These are phyloP conservation scores for Echinochloa phyllopogon DNA, from an alignment of 176 grass and related monocot species.

Conservation along the genomic window DNA sequence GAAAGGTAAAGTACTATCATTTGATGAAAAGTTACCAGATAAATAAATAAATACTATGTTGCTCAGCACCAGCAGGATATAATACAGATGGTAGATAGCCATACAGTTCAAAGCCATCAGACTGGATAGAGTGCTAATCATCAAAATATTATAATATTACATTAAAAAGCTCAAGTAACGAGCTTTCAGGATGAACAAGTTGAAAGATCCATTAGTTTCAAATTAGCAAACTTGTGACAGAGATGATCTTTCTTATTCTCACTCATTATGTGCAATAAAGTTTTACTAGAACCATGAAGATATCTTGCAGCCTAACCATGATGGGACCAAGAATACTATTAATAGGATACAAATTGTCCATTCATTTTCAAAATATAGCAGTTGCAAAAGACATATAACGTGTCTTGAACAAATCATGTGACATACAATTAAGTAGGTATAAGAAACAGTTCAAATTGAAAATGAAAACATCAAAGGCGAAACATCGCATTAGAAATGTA, in stretches of 20 bases:
- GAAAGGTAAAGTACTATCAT: constrained; percentile 7
- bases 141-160: constrained; percentile 32
- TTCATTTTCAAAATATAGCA: constrained; percentile 37
- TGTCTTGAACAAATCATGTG: constrained; percentile 11
- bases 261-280: constrained; percentile 19
- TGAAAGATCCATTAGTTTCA: background rate
- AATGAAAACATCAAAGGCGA: constrained; percentile 21
- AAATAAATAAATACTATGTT: constrained; percentile 18
- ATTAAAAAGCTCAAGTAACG: constrained; percentile 14
- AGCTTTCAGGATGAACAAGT: constrained; percentile 18
- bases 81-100: constrained; percentile 9
- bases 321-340: constrained; percentile 14
- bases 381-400: constrained; percentile 30
- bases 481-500: constrained; percentile 30
- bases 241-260: constrained; percentile 17
- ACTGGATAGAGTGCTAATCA: constrained; percentile 9
- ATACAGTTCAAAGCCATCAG: constrained; percentile 14
- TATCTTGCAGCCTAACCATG: constrained; percentile 16
- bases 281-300: constrained; percentile 19
- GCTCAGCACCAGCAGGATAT: background rate
- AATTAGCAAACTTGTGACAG: constrained; percentile 1
- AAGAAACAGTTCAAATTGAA: constrained; percentile 15
- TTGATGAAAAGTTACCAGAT: background rate
- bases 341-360: constrained; percentile 13
- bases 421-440: constrained; percentile 14